Conservation (phyloP, 352 stramenopile genomes). For the Aphanomyces astaci region DNA sequence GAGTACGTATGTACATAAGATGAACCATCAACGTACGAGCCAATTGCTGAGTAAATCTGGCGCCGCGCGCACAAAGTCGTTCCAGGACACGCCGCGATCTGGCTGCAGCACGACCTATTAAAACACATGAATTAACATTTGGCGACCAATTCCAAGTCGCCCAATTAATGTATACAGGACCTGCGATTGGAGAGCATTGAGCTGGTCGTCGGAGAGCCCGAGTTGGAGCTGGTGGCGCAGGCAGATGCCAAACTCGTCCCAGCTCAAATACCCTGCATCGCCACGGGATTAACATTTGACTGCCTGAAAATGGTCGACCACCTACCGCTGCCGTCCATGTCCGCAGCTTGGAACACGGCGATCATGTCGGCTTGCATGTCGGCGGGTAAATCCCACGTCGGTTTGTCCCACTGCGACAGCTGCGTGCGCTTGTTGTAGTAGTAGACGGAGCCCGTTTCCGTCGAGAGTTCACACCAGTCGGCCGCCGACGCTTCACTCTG, state of each 20-base stretch:
- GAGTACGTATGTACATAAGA: not conserved
- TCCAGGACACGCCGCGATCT: slow-evolving; percentile 10
- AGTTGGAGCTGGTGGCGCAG: not conserved
- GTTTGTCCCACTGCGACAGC: slow-evolving; percentile 25
- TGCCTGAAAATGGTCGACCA: no score
- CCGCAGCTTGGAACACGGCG: slow-evolving; percentile 5
- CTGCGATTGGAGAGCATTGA: not conserved
- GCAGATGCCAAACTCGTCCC: slow-evolving; percentile 14
- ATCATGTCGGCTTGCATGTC: slow-evolving; percentile 12
- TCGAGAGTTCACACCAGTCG: slow-evolving; percentile 28
- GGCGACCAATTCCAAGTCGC: no score
- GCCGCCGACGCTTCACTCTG: slow-evolving; percentile 7
- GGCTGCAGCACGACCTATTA: slow-evolving; percentile 6
- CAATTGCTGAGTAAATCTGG: slow-evolving; percentile 11
- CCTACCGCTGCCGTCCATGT: slow-evolving; percentile 1
- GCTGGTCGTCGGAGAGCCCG: not conserved
- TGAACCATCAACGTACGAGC: not conserved
- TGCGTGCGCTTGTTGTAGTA: slow-evolving; percentile 36
- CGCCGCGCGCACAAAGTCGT: slow-evolving; percentile 7
- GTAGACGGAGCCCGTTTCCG: slow-evolving; percentile 24
- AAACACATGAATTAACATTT: no score
- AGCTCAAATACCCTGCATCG: not conserved
- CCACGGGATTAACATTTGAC: no score
- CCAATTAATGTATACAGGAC: no score
- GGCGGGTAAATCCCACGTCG: not conserved